These are phyloP conservation scores for Ilyonectria robusta DNA, from an alignment of 2,329 filamentous ascomycete species.

Conservation along the genomic window DNA sequence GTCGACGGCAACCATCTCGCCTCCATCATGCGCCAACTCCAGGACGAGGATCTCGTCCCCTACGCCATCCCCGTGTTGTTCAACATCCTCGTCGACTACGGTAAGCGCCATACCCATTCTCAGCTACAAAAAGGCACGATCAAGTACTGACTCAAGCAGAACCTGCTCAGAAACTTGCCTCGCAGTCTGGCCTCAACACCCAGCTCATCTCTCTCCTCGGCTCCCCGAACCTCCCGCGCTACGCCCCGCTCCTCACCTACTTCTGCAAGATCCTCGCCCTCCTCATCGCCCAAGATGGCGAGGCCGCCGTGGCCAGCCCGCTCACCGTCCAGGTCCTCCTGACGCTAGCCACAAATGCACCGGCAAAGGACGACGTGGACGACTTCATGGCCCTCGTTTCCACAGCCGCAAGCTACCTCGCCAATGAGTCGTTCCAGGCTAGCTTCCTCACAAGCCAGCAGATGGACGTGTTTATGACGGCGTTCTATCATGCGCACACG, in stretches of 20 bases:
- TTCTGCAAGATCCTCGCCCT: constrained; percentile 71
- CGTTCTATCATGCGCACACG: constrained; percentile 64
- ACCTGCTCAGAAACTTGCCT: constrained; percentile 70
- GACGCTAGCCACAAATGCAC: constrained; percentile 59
- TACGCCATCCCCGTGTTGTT: constrained; percentile 73
- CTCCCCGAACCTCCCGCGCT: constrained; percentile 59
- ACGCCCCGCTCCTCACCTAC: constrained; percentile 62
- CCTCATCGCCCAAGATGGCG: constrained; percentile 66
- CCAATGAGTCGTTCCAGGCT: constrained; percentile 66
- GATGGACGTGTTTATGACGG: constrained; percentile 61
- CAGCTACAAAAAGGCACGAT: rapidly evolving
- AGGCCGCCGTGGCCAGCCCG: constrained; percentile 59
- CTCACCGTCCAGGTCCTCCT: constrained; percentile 66
- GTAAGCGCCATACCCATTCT: constrained; percentile 53
- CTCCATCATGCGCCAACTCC: constrained; percentile 63
- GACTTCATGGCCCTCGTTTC: constrained; percentile 67
- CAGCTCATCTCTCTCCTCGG: constrained; percentile 65
- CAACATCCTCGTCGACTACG: constrained; percentile 75
- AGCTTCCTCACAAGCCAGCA: constrained; percentile 58
- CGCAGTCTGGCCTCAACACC: constrained; percentile 64
- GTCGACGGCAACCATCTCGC: constrained; percentile 64
- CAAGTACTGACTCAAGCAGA: constrained; percentile 55
- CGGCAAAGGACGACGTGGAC: constrained; percentile 63
- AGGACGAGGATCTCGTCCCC: constrained; percentile 62
- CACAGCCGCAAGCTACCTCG: constrained; percentile 69